Conservation (phyloP, 2,329 filamentous ascomycete genomes). For the Capronia americana region DNA sequence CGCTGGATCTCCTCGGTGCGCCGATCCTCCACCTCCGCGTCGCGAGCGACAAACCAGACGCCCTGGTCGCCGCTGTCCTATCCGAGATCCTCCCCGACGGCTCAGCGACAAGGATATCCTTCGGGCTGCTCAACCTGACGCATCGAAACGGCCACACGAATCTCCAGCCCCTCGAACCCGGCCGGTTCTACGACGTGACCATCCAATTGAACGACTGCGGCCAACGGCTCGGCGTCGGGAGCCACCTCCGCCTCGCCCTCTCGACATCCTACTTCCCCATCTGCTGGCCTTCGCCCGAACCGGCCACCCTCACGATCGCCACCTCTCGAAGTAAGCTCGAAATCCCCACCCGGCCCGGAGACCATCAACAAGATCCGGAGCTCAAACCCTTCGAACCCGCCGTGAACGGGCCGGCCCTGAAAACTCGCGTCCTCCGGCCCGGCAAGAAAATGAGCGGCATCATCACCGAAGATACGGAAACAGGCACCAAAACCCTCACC, state of each 20-base stretch:
- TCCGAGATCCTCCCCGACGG: not conserved
- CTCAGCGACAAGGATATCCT: not conserved
- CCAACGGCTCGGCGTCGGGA: not conserved
- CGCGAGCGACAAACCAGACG: not conserved
- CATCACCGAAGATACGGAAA: not conserved
- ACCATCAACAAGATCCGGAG: not conserved
- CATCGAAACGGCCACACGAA: not conserved
- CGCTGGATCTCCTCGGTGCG: not conserved
- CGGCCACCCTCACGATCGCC: not conserved
- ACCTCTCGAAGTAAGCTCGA: not conserved
- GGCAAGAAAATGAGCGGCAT: not conserved
- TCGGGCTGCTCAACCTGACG: not conserved
- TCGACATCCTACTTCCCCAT: not conserved
- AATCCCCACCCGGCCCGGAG: not conserved
- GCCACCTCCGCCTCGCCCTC: not conserved
- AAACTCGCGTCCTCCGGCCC: not conserved
- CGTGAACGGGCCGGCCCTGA: not conserved
- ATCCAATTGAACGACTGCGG: not conserved
- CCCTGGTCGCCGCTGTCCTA: not conserved
- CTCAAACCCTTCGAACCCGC: not conserved
- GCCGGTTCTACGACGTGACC: not conserved
- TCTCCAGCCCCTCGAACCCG: not conserved
- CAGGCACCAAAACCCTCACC: not conserved
- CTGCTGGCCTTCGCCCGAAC: not conserved
- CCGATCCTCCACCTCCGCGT: not conserved